These are phyloP conservation scores for Sporisorium iseilematis-ciliati DNA, from an alignment of 1,284 basidiomycete species.

Conservation along the genomic window DNA sequence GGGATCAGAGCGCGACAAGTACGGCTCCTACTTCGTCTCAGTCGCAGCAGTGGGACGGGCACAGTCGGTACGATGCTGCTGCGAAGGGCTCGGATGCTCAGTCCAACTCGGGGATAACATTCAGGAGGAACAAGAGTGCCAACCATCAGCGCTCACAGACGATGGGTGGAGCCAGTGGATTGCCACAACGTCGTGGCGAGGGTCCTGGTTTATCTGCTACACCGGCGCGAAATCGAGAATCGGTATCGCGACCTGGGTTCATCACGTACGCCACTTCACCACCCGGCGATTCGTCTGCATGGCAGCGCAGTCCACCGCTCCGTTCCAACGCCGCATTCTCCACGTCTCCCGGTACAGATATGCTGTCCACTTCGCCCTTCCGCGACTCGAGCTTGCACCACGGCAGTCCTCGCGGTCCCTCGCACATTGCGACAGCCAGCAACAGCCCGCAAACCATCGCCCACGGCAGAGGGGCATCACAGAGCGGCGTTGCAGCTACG, in stretches of 20 bases:
- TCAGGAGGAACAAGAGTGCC: constrained; percentile 48
- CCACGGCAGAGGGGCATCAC: constrained; percentile 10
- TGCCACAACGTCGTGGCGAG: constrained; percentile 22
- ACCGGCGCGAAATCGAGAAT: constrained; percentile 24
- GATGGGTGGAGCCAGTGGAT: constrained; percentile 25
- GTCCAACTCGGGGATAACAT: constrained; percentile 34
- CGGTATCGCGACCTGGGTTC: constrained; percentile 34
- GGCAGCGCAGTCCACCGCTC: constrained; percentile 35
- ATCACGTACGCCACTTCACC: constrained; percentile 41
- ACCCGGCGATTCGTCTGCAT: constrained; percentile 21
- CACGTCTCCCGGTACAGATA: constrained; percentile 32
- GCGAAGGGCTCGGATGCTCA: background rate
- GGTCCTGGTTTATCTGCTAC: constrained; percentile 33
- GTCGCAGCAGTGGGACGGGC: constrained; percentile 32
- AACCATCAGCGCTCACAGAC: constrained; percentile 40
- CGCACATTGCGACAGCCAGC: constrained; percentile 18
- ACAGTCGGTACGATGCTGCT: constrained; percentile 10
- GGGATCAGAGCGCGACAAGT: constrained; percentile 38
- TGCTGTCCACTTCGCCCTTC: constrained; percentile 48
- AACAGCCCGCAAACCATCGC: constrained; percentile 38
- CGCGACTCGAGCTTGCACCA: constrained; percentile 41
- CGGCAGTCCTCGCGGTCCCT: constrained; percentile 24
- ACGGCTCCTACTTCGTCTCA: constrained; percentile 48
- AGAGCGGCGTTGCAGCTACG: constrained; percentile 23
- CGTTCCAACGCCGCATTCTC: constrained; percentile 25